A percentile compares a stretch with the other conserved stretches of the same genome.
Conservation (phyloP, 202 grass and related monocot species). For the Zizania palustris region DNA sequence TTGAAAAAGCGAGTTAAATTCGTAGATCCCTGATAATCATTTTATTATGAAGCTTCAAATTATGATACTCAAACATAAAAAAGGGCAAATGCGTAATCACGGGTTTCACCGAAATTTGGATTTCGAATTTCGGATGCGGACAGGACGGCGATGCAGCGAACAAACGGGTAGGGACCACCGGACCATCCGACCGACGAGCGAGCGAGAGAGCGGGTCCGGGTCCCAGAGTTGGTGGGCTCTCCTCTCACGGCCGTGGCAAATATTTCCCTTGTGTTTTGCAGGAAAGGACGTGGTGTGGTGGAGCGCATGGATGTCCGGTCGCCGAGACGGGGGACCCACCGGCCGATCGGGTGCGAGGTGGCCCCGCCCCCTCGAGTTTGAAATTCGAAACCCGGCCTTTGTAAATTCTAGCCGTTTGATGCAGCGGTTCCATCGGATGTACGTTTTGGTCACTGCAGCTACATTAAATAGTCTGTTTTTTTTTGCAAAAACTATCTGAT, state of each 20-base stretch:
- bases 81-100: background rate
- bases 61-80: background rate
- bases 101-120: background rate
- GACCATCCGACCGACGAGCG: background rate
- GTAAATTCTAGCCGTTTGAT: constrained; percentile 39
- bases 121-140: background rate
- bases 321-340: background rate
- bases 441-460: background rate
- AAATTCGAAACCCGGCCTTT: constrained; percentile 30
- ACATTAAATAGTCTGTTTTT: no score
- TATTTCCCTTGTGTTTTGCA: background rate
- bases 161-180: background rate
- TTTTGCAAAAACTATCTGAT: no score
- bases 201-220: background rate
- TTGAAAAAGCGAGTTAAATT: no score
- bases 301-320: background rate
- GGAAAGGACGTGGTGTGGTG: background rate
- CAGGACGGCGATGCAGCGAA: background rate
- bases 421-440: background rate
- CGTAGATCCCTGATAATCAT: no score
- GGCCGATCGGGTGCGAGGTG: constrained; percentile 7
- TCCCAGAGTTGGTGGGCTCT: background rate
- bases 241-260: background rate
- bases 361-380: constrained; percentile 12
- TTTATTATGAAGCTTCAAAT: no score